Percentiles rank a stretch among this genome's conserved stretches.
phyloP scores from a whole-genome alignment of 805 yeast species.

The Spathaspora boniae region DNA sequence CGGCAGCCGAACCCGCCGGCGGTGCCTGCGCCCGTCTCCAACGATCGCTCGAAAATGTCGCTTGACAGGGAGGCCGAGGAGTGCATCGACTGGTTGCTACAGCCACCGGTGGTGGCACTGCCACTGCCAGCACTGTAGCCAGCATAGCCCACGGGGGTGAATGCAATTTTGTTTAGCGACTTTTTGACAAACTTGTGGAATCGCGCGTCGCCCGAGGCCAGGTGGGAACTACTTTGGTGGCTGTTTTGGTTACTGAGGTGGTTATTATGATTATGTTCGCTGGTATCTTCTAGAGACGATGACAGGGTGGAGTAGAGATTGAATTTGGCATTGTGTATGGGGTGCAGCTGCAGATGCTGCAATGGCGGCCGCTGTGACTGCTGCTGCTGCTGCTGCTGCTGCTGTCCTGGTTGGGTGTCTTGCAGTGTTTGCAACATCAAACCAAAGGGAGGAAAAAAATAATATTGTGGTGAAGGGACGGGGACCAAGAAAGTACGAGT shows the following conservation, averaged over 20 bases:
- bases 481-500: no score
- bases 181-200: slow-evolving; percentile 7
- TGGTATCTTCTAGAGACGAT: slow-evolving; percentile 3
- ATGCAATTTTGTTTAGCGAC: slow-evolving; percentile 7
- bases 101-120: not conserved
- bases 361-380: no score
- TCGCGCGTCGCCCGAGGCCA: not conserved
- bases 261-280: not conserved
- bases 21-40: slow-evolving; percentile 4
- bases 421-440: no score
- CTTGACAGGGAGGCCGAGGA: slow-evolving; percentile 6
- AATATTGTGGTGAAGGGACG: no score
- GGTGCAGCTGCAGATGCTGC: no score
- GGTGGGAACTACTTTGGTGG: not conserved
- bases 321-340: slow-evolving; percentile 4
- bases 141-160: slow-evolving; percentile 2
- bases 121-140: no score
- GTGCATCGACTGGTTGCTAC: slow-evolving; percentile 3
- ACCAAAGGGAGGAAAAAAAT: no score
- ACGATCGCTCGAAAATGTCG: slow-evolving; percentile 14
- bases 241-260: not conserved
- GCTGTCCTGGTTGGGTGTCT: no score
- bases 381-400: no score
- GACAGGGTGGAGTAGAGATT: slow-evolving; percentile 3
- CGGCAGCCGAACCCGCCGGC: slow-evolving; percentile 1